Percentiles rank a stretch among this genome's conserved stretches.
phyloP scores from a whole-genome alignment of 2,329 filamentous ascomycete genomes.

The Ophidiomyces ophidiicola region DNA sequence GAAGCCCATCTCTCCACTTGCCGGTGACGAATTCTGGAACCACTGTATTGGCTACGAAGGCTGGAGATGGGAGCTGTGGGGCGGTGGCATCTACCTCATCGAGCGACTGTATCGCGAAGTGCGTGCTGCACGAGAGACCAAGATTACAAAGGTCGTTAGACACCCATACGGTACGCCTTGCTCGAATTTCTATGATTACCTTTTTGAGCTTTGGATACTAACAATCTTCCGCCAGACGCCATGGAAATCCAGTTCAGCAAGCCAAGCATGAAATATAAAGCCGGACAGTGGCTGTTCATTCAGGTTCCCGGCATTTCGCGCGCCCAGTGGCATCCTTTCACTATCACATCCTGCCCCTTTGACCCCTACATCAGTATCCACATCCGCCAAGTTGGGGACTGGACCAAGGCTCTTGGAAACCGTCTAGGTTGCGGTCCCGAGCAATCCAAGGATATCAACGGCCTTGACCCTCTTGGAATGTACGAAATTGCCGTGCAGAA shows the following conservation, averaged over 20 bases:
- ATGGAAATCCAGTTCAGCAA: slow-evolving; percentile 97
- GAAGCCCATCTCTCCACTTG: slow-evolving; percentile 68
- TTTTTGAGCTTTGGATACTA: slow-evolving; percentile 7
- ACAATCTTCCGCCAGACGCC: slow-evolving; percentile 50
- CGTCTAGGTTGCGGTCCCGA: slow-evolving; percentile 82
- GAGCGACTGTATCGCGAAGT: slow-evolving; percentile 90
- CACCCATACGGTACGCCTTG: slow-evolving; percentile 70
- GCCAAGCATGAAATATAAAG: slow-evolving; percentile 94
- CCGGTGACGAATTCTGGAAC: slow-evolving; percentile 66
- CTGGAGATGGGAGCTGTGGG: slow-evolving; percentile 91
- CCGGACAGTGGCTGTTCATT: slow-evolving; percentile 94
- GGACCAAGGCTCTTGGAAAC: slow-evolving; percentile 84
- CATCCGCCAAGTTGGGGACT: slow-evolving; percentile 92
- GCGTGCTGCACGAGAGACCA: slow-evolving; percentile 66
- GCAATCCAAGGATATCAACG: slow-evolving; percentile 80
- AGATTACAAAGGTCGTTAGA: slow-evolving; percentile 85
- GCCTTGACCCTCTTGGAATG: slow-evolving; percentile 86
- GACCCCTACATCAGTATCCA: slow-evolving; percentile 92
- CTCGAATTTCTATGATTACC: background rate
- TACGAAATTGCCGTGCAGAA: slow-evolving; percentile 94
- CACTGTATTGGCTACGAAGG: slow-evolving; percentile 93
- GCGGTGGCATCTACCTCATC: slow-evolving; percentile 69
- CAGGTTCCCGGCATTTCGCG: slow-evolving; percentile 80
- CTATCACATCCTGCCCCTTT: slow-evolving; percentile 94
- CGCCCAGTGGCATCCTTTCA: slow-evolving; percentile 97